These are phyloP conservation scores for Myrmaecium sp. DNA, from an alignment of 2,329 filamentous ascomycete genomes.

Conservation along the genomic window DNA sequence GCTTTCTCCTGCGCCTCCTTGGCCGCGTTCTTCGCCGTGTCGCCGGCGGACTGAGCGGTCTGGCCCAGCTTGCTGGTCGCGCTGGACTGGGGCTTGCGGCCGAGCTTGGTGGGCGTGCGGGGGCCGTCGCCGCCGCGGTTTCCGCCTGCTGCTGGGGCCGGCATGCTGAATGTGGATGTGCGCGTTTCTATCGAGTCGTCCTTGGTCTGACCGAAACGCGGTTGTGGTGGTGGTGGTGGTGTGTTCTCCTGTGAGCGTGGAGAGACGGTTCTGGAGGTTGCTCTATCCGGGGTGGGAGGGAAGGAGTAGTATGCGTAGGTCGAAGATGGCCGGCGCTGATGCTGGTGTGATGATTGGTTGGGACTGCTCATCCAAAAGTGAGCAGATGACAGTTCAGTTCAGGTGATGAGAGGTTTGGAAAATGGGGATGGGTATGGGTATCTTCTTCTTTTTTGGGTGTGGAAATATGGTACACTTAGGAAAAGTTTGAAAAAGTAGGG, in stretches of 20 bases:
- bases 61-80: constrained; percentile 26
- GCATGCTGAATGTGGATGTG: constrained; percentile 21
- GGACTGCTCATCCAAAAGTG: too few species aligned
- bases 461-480: too few species aligned
- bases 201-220: constrained; percentile 6
- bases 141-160: constrained; percentile 35
- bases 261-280: constrained; percentile 18
- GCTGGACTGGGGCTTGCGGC: constrained; percentile 23
- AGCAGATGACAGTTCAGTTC: too few species aligned
- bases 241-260: too few species aligned
- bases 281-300: constrained; percentile 30
- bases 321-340: too few species aligned
- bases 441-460: too few species aligned
- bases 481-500: too few species aligned
- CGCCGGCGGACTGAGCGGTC: constrained; percentile 16
- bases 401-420: too few species aligned
- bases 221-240: constrained; percentile 9
- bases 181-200: too few species aligned
- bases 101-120: constrained; percentile 35
- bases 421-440: too few species aligned
- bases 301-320: constrained; percentile 36
- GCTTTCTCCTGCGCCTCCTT: constrained; percentile 4
- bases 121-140: constrained; percentile 23
- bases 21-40: constrained; percentile 10
- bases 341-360: too few species aligned